phyloP scores from a whole-genome alignment of 2,329 filamentous ascomycete genomes.

The Aspergillus terreus region DNA sequence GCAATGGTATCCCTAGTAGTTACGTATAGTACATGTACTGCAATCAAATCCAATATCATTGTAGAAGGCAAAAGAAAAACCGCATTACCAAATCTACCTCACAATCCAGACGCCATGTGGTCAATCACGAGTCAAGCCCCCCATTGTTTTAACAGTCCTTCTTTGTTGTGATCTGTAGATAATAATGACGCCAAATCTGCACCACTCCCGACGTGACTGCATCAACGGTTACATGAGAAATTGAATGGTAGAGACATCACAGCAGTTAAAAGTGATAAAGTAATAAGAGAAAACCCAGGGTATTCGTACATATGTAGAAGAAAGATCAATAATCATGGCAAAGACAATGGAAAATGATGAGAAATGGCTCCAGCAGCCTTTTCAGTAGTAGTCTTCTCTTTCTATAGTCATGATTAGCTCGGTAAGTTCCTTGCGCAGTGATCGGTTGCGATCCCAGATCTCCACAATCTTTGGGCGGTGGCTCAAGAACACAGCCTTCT shows the following conservation, averaged over 20 bases:
- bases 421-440: conserved; percentile 39
- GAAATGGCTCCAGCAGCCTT: not conserved
- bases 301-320: conserved; percentile 15
- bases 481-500: conserved; percentile 38
- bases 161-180: not conserved
- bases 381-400: conserved; percentile 35
- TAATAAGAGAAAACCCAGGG: conserved; percentile 11
- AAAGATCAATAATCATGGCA: conserved; percentile 4
- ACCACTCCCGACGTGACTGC: not conserved
- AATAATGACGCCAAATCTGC: conserved; percentile 1
- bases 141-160: conserved; percentile 1
- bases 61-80: conserved; percentile 1
- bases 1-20: not conserved
- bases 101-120: conserved; percentile 16
- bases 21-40: conserved; percentile 9
- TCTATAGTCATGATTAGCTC: conserved; percentile 42
- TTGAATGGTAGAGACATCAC: conserved; percentile 3
- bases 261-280: conserved; percentile 6
- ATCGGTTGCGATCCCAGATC: conserved; percentile 39
- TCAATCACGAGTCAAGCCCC: conserved; percentile 1
- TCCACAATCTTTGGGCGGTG: conserved; percentile 37
- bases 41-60: not conserved
- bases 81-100: conserved; percentile 1
- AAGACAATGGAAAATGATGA: not conserved
- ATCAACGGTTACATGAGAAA: not conserved